phyloP scores from a whole-genome alignment of 2,329 filamentous ascomycete species.

The Fusarium odoratissimum region DNA sequence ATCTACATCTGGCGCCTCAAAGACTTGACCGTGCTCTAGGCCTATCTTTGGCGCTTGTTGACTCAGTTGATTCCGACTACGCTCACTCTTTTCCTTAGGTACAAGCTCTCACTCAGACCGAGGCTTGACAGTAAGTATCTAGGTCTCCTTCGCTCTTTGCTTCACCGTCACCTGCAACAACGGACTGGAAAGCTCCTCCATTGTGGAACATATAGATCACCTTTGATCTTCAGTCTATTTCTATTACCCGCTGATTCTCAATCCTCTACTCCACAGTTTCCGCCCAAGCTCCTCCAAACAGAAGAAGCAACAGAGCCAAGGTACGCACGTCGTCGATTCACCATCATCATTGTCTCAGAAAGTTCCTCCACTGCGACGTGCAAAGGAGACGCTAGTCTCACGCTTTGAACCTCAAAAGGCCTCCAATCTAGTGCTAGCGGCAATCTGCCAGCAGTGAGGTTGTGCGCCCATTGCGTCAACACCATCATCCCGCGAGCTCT shows the following conservation, averaged over 20 bases:
- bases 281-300: slow-evolving; percentile 11
- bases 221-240: slow-evolving; percentile 30
- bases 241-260: slow-evolving; percentile 33
- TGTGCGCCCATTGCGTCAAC: slow-evolving; percentile 47
- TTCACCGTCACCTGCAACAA: neutral
- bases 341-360: slow-evolving; percentile 40
- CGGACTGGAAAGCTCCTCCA: neutral
- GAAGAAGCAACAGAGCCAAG: slow-evolving; percentile 7
- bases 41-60: slow-evolving; percentile 1
- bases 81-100: slow-evolving; percentile 6
- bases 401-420: slow-evolving; percentile 19
- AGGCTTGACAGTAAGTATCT: neutral
- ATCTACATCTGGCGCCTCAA: neutral
- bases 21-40: neutral
- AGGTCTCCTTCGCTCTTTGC: neutral
- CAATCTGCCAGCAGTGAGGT: slow-evolving; percentile 27
- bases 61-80: neutral
- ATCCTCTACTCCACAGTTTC: slow-evolving; percentile 20
- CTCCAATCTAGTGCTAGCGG: slow-evolving; percentile 32
- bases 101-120: neutral
- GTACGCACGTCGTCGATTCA: slow-evolving; percentile 24
- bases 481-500: slow-evolving; percentile 40
- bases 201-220: slow-evolving; percentile 4
- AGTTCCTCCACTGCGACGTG: slow-evolving; percentile 24
- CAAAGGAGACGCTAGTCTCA: slow-evolving; percentile 32